Conservation (phyloP, 1,139 yeast species). For the Nematodospora anomalae region DNA sequence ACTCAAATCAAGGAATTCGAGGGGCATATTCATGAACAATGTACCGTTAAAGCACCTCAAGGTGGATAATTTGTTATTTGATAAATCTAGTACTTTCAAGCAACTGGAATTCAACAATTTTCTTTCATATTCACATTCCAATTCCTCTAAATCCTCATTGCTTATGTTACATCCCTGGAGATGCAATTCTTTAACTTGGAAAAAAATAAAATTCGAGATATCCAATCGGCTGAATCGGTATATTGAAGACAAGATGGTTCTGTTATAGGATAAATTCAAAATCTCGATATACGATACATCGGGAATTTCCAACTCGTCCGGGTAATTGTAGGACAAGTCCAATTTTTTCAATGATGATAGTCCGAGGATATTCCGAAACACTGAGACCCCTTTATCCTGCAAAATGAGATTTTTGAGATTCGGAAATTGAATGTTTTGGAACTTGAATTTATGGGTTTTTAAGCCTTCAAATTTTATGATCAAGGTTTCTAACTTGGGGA, state of each 20-base stretch:
- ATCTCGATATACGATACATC: slow-evolving; percentile 2
- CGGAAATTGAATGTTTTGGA: slow-evolving; percentile 10
- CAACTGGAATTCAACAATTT: neutral
- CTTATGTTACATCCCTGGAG: slow-evolving; percentile 16
- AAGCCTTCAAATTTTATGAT: slow-evolving; percentile 13
- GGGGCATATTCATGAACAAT: slow-evolving; percentile 10
- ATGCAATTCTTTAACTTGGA: slow-evolving; percentile 11
- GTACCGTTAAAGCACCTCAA: slow-evolving; percentile 12
- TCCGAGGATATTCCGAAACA: slow-evolving; percentile 6
- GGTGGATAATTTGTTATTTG: slow-evolving; percentile 14
- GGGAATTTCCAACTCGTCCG: slow-evolving; percentile 9
- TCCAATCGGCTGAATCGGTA: slow-evolving; percentile 10
- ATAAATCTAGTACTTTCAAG: slow-evolving; percentile 11
- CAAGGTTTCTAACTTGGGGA: slow-evolving; percentile 11
- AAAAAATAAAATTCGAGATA: slow-evolving; percentile 12
- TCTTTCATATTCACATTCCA: slow-evolving; percentile 11
- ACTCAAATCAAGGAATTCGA: slow-evolving; percentile 14
- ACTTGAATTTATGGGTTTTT: slow-evolving; percentile 9
- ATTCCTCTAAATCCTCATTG: slow-evolving; percentile 15
- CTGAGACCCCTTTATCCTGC: slow-evolving; percentile 11
- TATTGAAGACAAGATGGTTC: slow-evolving; percentile 13
- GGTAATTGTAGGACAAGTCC: slow-evolving; percentile 14
- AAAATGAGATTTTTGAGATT: slow-evolving; percentile 6
- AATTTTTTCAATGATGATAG: slow-evolving; percentile 5
- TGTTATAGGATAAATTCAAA: slow-evolving; percentile 13